Evolutionary conservation across 2,329 filamentous ascomycete genomes (phyloP).

Genomic region (Penicillium sp.): DNA sequence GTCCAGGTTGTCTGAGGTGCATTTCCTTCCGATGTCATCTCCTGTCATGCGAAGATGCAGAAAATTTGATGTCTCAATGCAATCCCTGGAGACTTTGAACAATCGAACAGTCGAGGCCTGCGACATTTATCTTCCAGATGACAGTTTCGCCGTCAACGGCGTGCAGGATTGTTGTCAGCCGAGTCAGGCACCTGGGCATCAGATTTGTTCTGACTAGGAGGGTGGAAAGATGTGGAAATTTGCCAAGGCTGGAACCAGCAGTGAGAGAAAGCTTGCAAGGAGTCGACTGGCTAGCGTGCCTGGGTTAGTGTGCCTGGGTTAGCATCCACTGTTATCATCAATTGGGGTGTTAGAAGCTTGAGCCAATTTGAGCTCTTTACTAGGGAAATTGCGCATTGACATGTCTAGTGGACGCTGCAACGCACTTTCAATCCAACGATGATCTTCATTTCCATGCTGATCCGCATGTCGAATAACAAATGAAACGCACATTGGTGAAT

Average conservation of each 20-base stretch:
- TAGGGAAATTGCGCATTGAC: neutral
- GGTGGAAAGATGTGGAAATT: neutral
- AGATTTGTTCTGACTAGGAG: neutral
- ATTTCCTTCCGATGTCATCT: conserved; percentile 9
- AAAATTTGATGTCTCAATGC: neutral
- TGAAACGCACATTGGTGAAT: neutral
- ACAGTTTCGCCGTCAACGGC: neutral
- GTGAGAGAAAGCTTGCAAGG: neutral
- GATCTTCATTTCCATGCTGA: neutral
- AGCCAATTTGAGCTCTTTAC: neutral
- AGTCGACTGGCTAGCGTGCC: too few species aligned
- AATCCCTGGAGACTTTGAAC: neutral
- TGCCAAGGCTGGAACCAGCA: neutral
- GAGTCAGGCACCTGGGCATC: neutral
- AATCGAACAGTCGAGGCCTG: conserved; percentile 5
- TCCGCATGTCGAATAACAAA: neutral
- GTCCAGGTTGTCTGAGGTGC: neutral
- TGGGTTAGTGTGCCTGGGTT: neutral
- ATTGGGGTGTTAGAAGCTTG: neutral
- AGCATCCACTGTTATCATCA: neutral
- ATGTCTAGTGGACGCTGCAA: neutral
- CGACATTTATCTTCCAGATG: neutral
- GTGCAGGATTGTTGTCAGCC: neutral
- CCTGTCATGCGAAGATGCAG: conserved; percentile 7
- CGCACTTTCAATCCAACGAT: neutral